These are phyloP conservation scores for Eucalyptus viminalis DNA, from an alignment of 345 rosid genomes.

Conservation along the genomic window DNA sequence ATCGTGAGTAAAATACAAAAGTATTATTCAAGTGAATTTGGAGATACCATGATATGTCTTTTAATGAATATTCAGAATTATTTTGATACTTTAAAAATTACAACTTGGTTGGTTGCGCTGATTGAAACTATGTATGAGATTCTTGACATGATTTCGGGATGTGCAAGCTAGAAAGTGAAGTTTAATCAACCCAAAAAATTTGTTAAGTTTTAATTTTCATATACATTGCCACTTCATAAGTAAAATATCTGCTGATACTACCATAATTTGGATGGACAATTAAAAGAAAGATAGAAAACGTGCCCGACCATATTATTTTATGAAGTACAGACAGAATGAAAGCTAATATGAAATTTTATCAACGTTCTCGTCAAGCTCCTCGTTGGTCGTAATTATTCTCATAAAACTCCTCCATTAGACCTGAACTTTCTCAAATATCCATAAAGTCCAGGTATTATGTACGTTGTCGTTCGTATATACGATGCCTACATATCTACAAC, in stretches of 20 bases:
- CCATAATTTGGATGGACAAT: background rate
- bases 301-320: background rate
- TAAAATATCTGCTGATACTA: background rate
- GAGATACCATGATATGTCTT: background rate
- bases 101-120: background rate
- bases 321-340: background rate
- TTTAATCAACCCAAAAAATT: background rate
- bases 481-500: background rate
- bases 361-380: background rate
- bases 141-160: background rate
- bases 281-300: background rate
- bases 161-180: background rate
- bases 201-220: background rate
- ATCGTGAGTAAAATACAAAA: background rate
- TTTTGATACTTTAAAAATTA: no score
- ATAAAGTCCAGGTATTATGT: background rate
- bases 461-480: background rate
- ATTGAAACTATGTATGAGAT: background rate
- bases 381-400: background rate
- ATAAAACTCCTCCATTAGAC: background rate
- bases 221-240: background rate
- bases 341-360: background rate
- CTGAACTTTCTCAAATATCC: background rate
- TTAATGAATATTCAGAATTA: background rate
- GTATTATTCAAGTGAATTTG: background rate